A percentile compares a stretch with the other conserved stretches of the same genome.
Evolutionary conservation across 495 filamentous ascomycete genomes (phyloP).

Genomic region (Filosporella fistucella): DNA sequence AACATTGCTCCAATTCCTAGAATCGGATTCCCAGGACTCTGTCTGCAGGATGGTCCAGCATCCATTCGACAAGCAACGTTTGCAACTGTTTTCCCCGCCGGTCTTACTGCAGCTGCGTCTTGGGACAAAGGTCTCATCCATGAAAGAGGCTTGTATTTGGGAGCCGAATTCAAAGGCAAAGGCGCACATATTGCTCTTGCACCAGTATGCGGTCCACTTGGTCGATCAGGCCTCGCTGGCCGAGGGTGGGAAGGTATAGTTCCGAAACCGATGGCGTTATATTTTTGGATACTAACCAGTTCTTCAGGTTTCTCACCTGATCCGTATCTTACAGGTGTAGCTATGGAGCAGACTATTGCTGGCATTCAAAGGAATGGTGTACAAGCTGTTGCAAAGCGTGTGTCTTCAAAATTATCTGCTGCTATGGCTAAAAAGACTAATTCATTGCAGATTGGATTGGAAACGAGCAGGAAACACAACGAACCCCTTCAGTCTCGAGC

Average conservation of each 20-base stretch:
- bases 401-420: too few species aligned
- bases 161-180: conserved; percentile 19
- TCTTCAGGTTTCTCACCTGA: conserved; percentile 73
- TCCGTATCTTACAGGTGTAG: conserved; percentile 68
- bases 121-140: conserved; percentile 57
- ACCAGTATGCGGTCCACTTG: conserved; percentile 85
- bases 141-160: conserved; percentile 68
- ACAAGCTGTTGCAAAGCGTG: conserved; percentile 81
- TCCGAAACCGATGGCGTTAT: too few species aligned
- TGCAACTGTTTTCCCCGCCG: conserved; percentile 74
- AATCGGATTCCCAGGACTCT: conserved; percentile 52
- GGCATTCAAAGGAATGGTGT: conserved; percentile 79
- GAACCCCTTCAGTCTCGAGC: conserved; percentile 48
- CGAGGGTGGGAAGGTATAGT: conserved; percentile 94
- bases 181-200: conserved; percentile 83
- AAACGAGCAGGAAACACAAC: conserved; percentile 63
- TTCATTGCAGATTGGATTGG: conserved; percentile 62
- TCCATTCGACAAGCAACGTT: conserved; percentile 53
- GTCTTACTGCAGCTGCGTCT: conserved; percentile 75
- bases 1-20: conserved; percentile 51
- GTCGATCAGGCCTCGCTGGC: conserved; percentile 47
- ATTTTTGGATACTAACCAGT: too few species aligned
- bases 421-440: too few species aligned
- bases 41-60: conserved; percentile 54
- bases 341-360: conserved; percentile 67